Conservation (phyloP, 2,329 filamentous ascomycete genomes). For the Sphaerostilbella broomeana region DNA sequence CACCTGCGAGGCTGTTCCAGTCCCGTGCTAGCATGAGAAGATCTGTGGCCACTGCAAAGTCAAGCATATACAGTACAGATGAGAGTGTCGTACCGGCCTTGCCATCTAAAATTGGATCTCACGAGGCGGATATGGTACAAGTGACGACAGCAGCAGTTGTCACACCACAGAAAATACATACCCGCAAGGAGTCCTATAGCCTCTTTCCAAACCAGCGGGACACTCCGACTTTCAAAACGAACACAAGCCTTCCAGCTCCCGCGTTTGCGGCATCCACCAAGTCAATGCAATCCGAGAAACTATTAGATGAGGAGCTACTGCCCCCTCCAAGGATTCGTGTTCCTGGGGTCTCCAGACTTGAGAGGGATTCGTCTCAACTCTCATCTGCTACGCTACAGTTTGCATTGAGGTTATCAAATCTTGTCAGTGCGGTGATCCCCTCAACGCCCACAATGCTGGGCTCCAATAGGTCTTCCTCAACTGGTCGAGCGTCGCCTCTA, state of each 20-base stretch:
- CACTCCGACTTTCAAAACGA: conserved; percentile 20
- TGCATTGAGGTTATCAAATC: conserved; percentile 59
- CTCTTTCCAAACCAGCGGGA: conserved; percentile 16
- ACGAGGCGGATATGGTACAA: neutral
- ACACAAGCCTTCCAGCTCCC: conserved; percentile 30
- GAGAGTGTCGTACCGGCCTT: neutral
- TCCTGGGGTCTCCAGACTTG: conserved; percentile 32
- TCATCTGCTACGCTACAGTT: conserved; percentile 67
- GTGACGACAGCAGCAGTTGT: neutral
- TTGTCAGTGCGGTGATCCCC: conserved; percentile 41
- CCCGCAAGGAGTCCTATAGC: conserved; percentile 16
- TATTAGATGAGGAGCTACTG: conserved; percentile 18
- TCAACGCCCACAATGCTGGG: conserved; percentile 15
- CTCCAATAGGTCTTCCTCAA: neutral
- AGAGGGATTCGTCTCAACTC: conserved; percentile 53
- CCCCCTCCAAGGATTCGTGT: conserved; percentile 40
- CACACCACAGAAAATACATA: conserved; percentile 4
- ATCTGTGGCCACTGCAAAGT: neutral
- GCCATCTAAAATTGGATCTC: neutral
- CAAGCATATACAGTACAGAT: neutral
- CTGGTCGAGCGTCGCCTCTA: conserved; percentile 5
- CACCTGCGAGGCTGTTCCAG: conserved; percentile 6
- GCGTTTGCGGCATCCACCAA: conserved; percentile 10
- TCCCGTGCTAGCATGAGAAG: conserved; percentile 6
- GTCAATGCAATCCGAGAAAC: neutral